Evolutionary conservation across 1,284 basidiomycete genomes (phyloP).

Genomic region (Hymenochaete sp.): DNA sequence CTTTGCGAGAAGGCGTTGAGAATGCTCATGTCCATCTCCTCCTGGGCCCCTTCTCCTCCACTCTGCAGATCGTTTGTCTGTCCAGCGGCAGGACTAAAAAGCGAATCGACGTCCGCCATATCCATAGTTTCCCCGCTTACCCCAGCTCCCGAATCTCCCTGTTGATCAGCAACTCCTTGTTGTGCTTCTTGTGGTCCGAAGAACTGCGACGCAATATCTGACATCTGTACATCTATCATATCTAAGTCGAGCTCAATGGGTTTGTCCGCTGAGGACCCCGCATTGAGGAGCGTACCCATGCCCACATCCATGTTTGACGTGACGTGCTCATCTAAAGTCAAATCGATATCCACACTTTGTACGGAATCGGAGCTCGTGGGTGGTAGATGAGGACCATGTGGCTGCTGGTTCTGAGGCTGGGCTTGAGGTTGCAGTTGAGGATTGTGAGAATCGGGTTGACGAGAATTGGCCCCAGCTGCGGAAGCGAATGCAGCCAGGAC

Average conservation of each 20-base stretch:
- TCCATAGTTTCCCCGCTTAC: conserved; percentile 22
- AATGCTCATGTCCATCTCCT: conserved; percentile 24
- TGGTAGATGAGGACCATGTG: conserved; percentile 43
- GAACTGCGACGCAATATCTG: conserved; percentile 28
- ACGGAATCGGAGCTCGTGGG: conserved; percentile 12
- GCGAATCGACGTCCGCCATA: conserved; percentile 28
- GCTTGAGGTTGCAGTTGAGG: no score
- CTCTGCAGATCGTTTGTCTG: not conserved
- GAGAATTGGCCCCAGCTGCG: conserved; percentile 20
- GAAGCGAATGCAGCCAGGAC: conserved; percentile 52
- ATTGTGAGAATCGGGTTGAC: conserved; percentile 18
- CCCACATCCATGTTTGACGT: conserved; percentile 21
- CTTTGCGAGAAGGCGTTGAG: conserved; percentile 23
- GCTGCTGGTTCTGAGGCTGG: no score
- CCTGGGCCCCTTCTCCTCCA: conserved; percentile 19
- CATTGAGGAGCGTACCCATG: conserved; percentile 24
- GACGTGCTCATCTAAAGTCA: conserved; percentile 38
- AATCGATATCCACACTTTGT: conserved; percentile 30
- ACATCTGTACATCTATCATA: conserved; percentile 44
- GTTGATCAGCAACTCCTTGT: no score
- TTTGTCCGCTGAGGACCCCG: conserved; percentile 63
- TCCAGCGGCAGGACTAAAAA: conserved; percentile 43
- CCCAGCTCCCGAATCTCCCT: no score
- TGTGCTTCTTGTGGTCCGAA: conserved; percentile 46
- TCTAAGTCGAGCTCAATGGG: conserved; percentile 66